Base-by-base conservation (phyloP, 352 stramenopile species). In the Globisporangium carolinianum region DNA sequence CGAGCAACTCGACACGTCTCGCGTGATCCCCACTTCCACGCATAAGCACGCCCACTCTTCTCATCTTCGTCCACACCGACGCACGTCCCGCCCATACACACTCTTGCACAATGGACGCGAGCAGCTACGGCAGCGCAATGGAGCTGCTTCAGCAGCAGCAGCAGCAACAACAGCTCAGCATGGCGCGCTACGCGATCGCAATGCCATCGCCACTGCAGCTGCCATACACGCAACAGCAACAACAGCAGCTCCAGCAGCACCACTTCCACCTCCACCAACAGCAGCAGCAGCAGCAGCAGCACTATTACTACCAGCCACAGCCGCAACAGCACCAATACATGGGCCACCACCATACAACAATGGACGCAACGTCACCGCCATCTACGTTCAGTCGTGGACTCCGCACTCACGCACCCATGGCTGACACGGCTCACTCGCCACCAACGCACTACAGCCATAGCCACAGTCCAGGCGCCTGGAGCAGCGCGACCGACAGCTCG, bases 401-500 rank as follows among this genome's bases (percentile, higher is more conserved):
- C 47, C 11, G 24, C 37, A 11, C 18, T 8, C 0, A 52, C 5
- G 36, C 18, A 52, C 24, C 24, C 24, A 24, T 24, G 24, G 24
- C 24, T 32, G 32, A 17, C 53, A 15, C 36, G 32, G 42, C 15
- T 6, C 32, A 37, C 17, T 32, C 24, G 24, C 24, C 24, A 24
- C 24, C 24, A 24, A 24, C 43, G 35, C 47, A 41, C 47, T 49
- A 38, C 45, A 32, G 51, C 7, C 46, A 60, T 1, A 67, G 57
- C 39, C 39, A 60, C 3, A 67, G 61, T 24, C 61, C 61, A 2
- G 45, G 57, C n/a, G 61, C 48, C 17, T 67, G 61, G 61, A 67
- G 61, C 41, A 64, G 61, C 45, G 49, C 70, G 55, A 72, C 68
- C 24, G 68, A 75, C 53, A 62, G 57, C n/a, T 75, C 68, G 10